Conservation (phyloP, 257 asterid species). For the Nicotiana otophora region DNA sequence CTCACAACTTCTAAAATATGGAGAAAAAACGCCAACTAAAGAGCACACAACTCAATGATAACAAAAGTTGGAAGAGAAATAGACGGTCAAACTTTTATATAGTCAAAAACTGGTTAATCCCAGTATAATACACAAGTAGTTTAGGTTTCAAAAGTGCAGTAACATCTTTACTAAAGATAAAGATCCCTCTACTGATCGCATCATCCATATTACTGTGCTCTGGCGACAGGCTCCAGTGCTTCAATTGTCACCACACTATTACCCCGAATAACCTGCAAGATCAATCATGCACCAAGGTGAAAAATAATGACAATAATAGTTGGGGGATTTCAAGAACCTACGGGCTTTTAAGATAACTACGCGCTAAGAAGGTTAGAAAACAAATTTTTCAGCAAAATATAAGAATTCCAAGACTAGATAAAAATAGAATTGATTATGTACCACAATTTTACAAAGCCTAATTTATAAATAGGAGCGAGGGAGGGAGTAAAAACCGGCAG, state of each 20-base stretch:
- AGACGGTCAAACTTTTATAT: not conserved
- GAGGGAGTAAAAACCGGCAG: not conserved
- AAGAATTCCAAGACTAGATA: not conserved
- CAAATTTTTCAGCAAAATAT: too few relatives aligned
- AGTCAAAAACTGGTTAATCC: not conserved
- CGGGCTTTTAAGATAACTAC: not conserved
- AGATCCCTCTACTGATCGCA: not conserved
- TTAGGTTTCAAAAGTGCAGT: not conserved
- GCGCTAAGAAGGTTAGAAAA: too few relatives aligned
- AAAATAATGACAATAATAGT: too few relatives aligned
- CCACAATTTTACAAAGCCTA: not conserved
- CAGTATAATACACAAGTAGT: not conserved
- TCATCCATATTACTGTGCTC: slow-evolving; percentile 32
- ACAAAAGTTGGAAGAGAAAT: not conserved
- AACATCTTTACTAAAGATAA: not conserved
- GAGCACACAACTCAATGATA: too few relatives aligned
- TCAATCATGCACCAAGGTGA: not conserved
- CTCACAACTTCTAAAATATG: too few relatives aligned
- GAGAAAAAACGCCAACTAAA: too few relatives aligned
- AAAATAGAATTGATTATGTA: too few relatives aligned
- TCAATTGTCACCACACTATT: slow-evolving; percentile 93
- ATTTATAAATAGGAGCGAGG: not conserved
- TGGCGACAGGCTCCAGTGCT: slow-evolving; percentile 80
- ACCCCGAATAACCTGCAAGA: slow-evolving; percentile 77
- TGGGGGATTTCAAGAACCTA: not conserved